These are phyloP conservation scores for Globisporangium nunn DNA, from an alignment of 352 stramenopile species.

Conservation along the genomic window DNA sequence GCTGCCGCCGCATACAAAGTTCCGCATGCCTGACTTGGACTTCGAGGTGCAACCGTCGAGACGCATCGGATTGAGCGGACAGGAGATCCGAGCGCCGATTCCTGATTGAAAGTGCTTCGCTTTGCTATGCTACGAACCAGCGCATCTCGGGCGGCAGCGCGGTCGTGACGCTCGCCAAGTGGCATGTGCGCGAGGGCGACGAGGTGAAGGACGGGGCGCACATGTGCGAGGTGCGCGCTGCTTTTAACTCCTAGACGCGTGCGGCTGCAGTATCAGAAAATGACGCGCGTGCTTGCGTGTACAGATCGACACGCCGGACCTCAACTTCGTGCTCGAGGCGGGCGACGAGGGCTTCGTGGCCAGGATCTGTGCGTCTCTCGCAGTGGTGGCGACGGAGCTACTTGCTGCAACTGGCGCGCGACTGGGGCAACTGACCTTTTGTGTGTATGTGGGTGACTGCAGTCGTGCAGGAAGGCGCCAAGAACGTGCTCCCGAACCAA, in stretches of 20 bases:
- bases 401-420: constrained; percentile 1
- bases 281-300: background rate
- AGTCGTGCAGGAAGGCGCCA: constrained; percentile 60
- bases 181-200: constrained; percentile 58
- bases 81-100: background rate
- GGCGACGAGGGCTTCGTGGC: constrained; percentile 78
- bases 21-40: constrained; percentile 83
- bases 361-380: constrained; percentile 14
- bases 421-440: background rate
- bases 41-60: constrained; percentile 40
- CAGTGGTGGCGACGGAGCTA: background rate
- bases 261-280: background rate
- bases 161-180: constrained; percentile 69
- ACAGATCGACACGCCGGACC: constrained; percentile 81
- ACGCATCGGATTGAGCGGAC: no score
- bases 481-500: constrained; percentile 55
- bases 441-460: background rate
- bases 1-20: constrained; percentile 77
- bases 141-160: constrained; percentile 45
- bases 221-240: constrained; percentile 58
- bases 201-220: constrained; percentile 55
- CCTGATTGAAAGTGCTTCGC: background rate
- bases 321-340: constrained; percentile 72
- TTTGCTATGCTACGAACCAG: constrained; percentile 11
- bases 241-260: background rate